Conservation (phyloP, 805 yeast species). For the Myxozyma mucilagina region DNA sequence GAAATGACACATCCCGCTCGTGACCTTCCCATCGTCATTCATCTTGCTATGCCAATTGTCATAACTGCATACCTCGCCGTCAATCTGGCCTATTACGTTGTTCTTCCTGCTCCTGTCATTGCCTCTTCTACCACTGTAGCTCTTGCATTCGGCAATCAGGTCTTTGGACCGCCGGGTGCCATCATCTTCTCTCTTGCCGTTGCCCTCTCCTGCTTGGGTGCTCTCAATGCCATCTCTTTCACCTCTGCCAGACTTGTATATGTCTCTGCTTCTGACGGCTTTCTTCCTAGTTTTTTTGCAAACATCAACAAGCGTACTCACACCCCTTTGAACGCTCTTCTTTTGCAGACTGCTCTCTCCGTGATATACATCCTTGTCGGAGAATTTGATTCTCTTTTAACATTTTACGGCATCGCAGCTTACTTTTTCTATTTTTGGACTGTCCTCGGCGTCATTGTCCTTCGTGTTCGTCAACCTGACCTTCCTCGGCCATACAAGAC, state of each 20-base stretch:
- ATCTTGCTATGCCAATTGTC: constrained; percentile 45
- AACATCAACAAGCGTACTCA: constrained; percentile 30
- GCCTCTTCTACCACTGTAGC: constrained; percentile 42
- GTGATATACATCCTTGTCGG: constrained; percentile 41
- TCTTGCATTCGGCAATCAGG: constrained; percentile 38
- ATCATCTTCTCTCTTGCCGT: constrained; percentile 40
- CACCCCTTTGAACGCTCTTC: constrained; percentile 42
- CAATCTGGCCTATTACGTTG: constrained; percentile 55
- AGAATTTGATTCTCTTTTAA: constrained; percentile 41
- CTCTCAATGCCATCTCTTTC: constrained; percentile 45
- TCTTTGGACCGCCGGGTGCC: constrained; percentile 38
- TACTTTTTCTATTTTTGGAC: constrained; percentile 35
- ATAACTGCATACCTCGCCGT: constrained; percentile 41
- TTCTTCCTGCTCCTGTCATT: constrained; percentile 64
- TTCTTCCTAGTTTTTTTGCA: constrained; percentile 40
- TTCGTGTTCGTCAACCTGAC: constrained; percentile 41
- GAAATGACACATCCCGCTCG: constrained; percentile 43
- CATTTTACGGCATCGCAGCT: constrained; percentile 39
- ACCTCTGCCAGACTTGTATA: constrained; percentile 43
- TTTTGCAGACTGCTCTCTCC: constrained; percentile 40
- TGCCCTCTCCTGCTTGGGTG: constrained; percentile 45
- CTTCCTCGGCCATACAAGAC: constrained; percentile 44
- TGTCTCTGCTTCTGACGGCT: constrained; percentile 41
- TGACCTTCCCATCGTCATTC: constrained; percentile 45
- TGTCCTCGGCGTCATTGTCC: constrained; percentile 43